Base-by-base conservation (phyloP, 345 rosid genomes). In the Orychophragmus violaceus region DNA sequence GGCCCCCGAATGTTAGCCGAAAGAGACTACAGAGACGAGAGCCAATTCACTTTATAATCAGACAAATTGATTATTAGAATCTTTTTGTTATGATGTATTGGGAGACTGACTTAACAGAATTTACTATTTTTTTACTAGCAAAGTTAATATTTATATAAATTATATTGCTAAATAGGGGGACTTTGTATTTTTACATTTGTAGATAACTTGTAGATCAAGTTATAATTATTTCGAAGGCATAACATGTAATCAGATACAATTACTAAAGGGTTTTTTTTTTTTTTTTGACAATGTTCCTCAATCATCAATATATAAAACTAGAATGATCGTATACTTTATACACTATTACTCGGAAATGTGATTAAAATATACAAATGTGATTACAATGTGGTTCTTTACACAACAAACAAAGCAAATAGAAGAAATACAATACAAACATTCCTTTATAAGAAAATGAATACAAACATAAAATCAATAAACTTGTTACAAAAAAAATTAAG, bases 301-400 rank as follows among this genome's bases (percentile, higher is more conserved):
- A 10, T 21, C 5, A 28, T 8, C 19, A 36, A 58, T 35, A 6
- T 41, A n/a, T n/a, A n/a, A n/a, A n/a, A n/a, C n/a, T n/a, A n/a
- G n/a, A n/a, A n/a, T 14, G 14, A 27, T 25, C 50, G 13, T 48
- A 5, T 21, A 3, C 21, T 29, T 41, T 21, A 61, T 21, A 11
- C 53, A 62, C 18, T 33, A 36, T 27, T 60, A 5, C 39, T 35
- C 32, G 0, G 0, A 51, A 49, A 42, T 39, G 30, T 6, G 59
- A 5, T 22, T 12, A 21, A n/a, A 14, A 14, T 2, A 35, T 18
- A 11, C 10, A 51, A 60, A 27, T 10, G 59, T 22, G 13, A 39
- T 53, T 53, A 49, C 71, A 57, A 8, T 50, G 46, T 50, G 36
- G 66, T 51, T 59, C 29, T 74, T 66, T 66, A 52, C 65, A 64